A percentile compares a stretch with the other conserved stretches of the same genome.
phyloP scores from a whole-genome alignment of 805 yeast species.

The Lachancea mirantina region DNA sequence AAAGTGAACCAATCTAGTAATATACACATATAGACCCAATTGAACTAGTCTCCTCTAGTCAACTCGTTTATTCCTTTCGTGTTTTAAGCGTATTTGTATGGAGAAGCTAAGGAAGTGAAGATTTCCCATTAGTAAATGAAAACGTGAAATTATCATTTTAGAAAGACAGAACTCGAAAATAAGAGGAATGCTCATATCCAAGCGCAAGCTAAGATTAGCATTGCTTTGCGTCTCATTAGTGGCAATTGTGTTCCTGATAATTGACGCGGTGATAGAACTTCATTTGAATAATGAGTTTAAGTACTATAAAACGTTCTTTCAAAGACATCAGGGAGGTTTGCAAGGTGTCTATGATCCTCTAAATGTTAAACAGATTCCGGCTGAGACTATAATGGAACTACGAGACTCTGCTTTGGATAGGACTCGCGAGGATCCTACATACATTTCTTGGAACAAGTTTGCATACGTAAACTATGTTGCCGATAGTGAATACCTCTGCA shows the following conservation, averaged over 20 bases:
- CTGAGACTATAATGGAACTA: slow-evolving; percentile 7
- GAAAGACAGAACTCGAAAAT: too few species aligned
- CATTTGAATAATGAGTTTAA: slow-evolving; percentile 27
- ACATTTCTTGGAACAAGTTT: slow-evolving; percentile 33
- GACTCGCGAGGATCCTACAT: slow-evolving; percentile 3
- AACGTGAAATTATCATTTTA: too few species aligned
- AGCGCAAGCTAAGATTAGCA: slow-evolving; percentile 19
- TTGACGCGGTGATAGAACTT: slow-evolving; percentile 20
- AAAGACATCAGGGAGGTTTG: slow-evolving; percentile 21
- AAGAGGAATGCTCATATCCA: slow-evolving; percentile 20
- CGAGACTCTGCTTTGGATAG: neutral
- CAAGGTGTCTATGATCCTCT: slow-evolving; percentile 15
- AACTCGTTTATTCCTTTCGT: too few species aligned
- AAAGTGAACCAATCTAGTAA: too few species aligned
- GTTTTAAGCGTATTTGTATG: too few species aligned
- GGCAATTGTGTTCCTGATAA: slow-evolving; percentile 9
- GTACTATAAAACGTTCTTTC: slow-evolving; percentile 24
- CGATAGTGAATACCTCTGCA: slow-evolving; percentile 39
- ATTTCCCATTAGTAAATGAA: too few species aligned
- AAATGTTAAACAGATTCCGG: slow-evolving; percentile 16
- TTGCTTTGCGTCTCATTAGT: slow-evolving; percentile 7
- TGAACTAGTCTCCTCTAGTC: too few species aligned
- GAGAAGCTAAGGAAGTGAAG: too few species aligned
- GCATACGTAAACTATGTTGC: slow-evolving; percentile 58
- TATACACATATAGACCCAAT: too few species aligned